Conservation (phyloP, 2,329 filamentous ascomycete species). For the Alternaria sp. region DNA sequence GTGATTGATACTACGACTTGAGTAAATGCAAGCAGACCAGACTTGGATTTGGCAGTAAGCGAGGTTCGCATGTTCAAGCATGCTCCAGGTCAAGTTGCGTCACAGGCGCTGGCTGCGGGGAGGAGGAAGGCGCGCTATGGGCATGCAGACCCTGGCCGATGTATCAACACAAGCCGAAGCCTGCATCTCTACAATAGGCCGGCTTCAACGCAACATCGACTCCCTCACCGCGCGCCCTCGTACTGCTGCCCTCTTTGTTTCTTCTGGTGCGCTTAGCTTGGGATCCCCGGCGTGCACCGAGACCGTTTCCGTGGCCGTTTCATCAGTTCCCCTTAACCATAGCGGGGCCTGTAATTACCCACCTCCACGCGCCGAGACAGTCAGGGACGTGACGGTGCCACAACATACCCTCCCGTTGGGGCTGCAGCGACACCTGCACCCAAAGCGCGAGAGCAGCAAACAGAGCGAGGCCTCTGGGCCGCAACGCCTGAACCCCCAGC, state of each 20-base stretch:
- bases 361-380: slow-evolving; percentile 39
- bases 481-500: slow-evolving; percentile 37
- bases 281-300: slow-evolving; percentile 6
- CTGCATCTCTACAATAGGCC: slow-evolving; percentile 24
- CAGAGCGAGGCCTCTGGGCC: slow-evolving; percentile 49
- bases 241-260: slow-evolving; percentile 3
- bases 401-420: slow-evolving; percentile 33
- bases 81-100: slow-evolving; percentile 14
- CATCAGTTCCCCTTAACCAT: slow-evolving; percentile 41
- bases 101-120: slow-evolving; percentile 25
- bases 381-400: slow-evolving; percentile 42
- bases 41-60: background rate
- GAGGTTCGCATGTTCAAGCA: background rate
- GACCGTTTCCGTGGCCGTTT: slow-evolving; percentile 12
- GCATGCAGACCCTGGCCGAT: slow-evolving; percentile 21
- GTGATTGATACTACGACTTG: background rate
- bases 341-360: slow-evolving; percentile 41
- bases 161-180: slow-evolving; percentile 27
- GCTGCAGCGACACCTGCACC: slow-evolving; percentile 34
- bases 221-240: slow-evolving; percentile 3
- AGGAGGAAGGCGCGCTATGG: slow-evolving; percentile 34
- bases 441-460: slow-evolving; percentile 27
- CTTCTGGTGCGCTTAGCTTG: slow-evolving; percentile 6
- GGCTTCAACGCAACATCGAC: slow-evolving; percentile 19
- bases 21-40: background rate